Evolutionary conservation across 148 eudicot genomes (phyloP), one percentile per base, ranked within the genome.

Genomic region (Gaultheria prostrata): DNA sequence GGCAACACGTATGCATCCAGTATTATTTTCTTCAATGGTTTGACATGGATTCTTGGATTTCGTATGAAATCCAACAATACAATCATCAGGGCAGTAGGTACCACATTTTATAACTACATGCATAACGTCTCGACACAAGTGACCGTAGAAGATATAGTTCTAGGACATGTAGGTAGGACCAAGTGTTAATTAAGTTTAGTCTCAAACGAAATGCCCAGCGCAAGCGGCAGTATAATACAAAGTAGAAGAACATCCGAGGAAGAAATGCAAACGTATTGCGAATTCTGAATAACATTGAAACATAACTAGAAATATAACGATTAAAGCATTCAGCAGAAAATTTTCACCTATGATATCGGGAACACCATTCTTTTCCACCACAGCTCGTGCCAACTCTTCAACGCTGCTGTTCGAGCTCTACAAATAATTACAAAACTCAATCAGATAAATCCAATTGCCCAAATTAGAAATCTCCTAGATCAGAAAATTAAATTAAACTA

Each of bases 281-380:
- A 76, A 63, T 57, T 65, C 77, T 20, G 24, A 61, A 65, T 53
- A 63, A 45, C 53, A 50, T 20, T 28, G 33, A 56, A 57, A 59
- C 21, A 50, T 48, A 15, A 15, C 54, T 63, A 21, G 76, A 82
- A 63, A 45, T 70, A 45, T 1, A 33, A 82, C 18, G 15, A 46
- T 15, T 72, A 65, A 56, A 75, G 15, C 48, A 69, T 30, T 30
- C 2, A 61, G 57, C 24, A 39, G 12, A 77, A 32, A 20, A 4
- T 10, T 39, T 59, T 61, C 89, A 94, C 98, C 98, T 61, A 96
- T 91, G n/a, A 96, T 91, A 80, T 96, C 98, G 26, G 99, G 99
- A 78, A 94, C 87, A 32, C 92, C 83, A 81, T 93, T 94, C 91
- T 92, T 95, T 71, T 92, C 98, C 87, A 90, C 88, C 83, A 94